A percentile compares a stretch with the other conserved stretches of the same genome.
These are phyloP conservation scores for Paramecium bursaria DNA, from an alignment of 73 alveolate genomes.

Conservation along the genomic window DNA sequence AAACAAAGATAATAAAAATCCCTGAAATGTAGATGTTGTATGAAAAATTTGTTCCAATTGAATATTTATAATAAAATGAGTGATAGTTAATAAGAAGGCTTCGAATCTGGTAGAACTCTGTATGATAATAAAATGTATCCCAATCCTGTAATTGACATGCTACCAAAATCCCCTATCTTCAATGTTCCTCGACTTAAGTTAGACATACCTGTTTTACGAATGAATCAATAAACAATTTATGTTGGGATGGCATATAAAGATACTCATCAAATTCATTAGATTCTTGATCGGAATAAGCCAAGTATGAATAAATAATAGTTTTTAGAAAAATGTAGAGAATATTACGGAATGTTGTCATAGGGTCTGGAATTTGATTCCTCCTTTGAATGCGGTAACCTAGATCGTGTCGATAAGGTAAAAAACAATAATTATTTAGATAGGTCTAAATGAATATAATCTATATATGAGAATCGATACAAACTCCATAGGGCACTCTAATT, in stretches of 20 bases:
- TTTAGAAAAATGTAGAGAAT: constrained; percentile 1
- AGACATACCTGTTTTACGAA: not conserved
- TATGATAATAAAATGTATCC: too few relatives aligned
- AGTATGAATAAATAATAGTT: not conserved
- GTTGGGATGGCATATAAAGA: constrained; percentile 10
- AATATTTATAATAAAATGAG: constrained; percentile 49
- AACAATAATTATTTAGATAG: not conserved
- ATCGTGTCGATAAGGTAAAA: constrained; percentile 47
- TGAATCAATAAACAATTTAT: not conserved
- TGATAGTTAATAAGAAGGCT: constrained; percentile 53
- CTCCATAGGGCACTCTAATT: constrained; percentile 93
- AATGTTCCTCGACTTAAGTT: not conserved
- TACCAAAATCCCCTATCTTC: too few relatives aligned
- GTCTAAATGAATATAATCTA: constrained; percentile 72
- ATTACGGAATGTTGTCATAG: constrained; percentile 7
- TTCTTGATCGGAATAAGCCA: not conserved
- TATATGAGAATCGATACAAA: constrained; percentile 86
- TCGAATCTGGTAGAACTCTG: too few relatives aligned
- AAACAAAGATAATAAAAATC: not conserved
- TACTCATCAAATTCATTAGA: constrained; percentile 9
- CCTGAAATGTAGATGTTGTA: constrained; percentile 15
- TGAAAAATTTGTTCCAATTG: constrained; percentile 52
- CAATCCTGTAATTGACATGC: too few relatives aligned
- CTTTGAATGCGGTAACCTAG: constrained; percentile 69
- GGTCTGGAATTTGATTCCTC: constrained; percentile 57